Percentiles rank a stretch among this genome's conserved stretches.
phyloP scores from a whole-genome alignment of 768 basidiomycete genomes.

The Pleurotus cornucopiae region DNA sequence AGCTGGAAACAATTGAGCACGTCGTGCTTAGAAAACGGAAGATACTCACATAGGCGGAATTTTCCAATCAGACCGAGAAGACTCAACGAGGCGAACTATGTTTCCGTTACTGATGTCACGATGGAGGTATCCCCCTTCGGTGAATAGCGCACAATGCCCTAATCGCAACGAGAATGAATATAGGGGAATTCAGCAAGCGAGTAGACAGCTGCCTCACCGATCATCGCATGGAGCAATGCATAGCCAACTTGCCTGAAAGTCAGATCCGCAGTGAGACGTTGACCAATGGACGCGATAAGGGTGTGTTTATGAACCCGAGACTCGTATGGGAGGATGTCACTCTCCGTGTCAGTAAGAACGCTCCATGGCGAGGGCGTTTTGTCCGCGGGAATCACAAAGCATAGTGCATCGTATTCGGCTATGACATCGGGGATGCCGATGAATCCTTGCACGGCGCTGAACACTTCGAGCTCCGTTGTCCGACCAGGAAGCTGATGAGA shows the following conservation, averaged over 20 bases:
- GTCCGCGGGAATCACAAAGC: background rate
- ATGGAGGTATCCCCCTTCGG: background rate
- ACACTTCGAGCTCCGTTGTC: background rate
- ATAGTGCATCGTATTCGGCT: background rate
- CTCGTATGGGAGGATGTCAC: background rate
- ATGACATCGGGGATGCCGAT: slow-evolving; percentile 6
- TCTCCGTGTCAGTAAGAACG: background rate
- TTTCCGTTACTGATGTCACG: slow-evolving; percentile 8
- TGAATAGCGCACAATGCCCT: slow-evolving; percentile 5
- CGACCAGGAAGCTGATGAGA: background rate
- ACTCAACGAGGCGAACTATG: slow-evolving; percentile 1
- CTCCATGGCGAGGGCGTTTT: background rate
- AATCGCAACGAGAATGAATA: too few species aligned
- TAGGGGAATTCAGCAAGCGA: background rate
- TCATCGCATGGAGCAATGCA: slow-evolving; percentile 7
- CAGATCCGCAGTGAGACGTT: background rate
- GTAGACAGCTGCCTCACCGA: slow-evolving; percentile 4
- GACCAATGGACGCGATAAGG: background rate
- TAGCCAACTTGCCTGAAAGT: background rate
- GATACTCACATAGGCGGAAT: background rate
- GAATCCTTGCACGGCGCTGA: background rate
- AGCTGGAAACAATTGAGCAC: background rate
- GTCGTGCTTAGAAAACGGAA: background rate
- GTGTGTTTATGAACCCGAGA: background rate
- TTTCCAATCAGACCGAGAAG: background rate